Percentiles rank a stretch among this genome's conserved stretches.
Conservation (phyloP, 192 early-diverging fungal genomes). For the Coemansia sp. region DNA sequence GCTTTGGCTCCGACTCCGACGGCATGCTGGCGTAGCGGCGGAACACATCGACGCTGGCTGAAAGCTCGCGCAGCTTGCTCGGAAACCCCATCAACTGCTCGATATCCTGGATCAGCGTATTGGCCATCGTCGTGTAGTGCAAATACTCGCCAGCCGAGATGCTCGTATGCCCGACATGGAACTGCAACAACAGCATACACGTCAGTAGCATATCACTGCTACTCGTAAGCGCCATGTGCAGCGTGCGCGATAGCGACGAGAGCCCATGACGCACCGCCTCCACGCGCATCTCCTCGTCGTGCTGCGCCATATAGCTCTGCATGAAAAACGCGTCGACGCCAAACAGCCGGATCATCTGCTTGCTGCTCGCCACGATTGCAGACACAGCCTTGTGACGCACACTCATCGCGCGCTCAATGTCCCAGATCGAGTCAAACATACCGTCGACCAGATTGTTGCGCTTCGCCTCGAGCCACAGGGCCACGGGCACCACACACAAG, state of each 20-base stretch:
- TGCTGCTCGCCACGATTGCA: slow-evolving; percentile 50
- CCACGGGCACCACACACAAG: slow-evolving; percentile 14
- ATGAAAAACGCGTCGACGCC: slow-evolving; percentile 55
- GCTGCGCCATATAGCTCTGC: slow-evolving; percentile 42
- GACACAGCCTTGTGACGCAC: background rate
- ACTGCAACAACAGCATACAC: slow-evolving; percentile 26
- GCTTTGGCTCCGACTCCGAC: too few relatives aligned
- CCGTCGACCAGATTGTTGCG: background rate
- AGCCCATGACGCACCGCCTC: slow-evolving; percentile 58
- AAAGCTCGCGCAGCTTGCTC: slow-evolving; percentile 9
- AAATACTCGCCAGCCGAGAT: slow-evolving; percentile 31
- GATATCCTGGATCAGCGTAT: slow-evolving; percentile 10
- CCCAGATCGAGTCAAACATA: background rate
- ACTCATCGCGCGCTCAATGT: background rate
- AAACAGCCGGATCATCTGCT: slow-evolving; percentile 67
- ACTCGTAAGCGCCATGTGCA: slow-evolving; percentile 51
- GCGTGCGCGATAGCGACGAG: slow-evolving; percentile 55
- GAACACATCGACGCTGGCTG: slow-evolving; percentile 17
- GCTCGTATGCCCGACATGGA: slow-evolving; percentile 6
- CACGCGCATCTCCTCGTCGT: slow-evolving; percentile 61
- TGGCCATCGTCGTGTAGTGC: slow-evolving; percentile 10
- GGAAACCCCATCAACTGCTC: slow-evolving; percentile 9
- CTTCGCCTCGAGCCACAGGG: slow-evolving; percentile 10
- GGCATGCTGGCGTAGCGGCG: slow-evolving; percentile 32
- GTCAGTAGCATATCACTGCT: slow-evolving; percentile 37